Conservation (phyloP, 1,284 basidiomycete genomes). For the Microbotryum intermedium region DNA sequence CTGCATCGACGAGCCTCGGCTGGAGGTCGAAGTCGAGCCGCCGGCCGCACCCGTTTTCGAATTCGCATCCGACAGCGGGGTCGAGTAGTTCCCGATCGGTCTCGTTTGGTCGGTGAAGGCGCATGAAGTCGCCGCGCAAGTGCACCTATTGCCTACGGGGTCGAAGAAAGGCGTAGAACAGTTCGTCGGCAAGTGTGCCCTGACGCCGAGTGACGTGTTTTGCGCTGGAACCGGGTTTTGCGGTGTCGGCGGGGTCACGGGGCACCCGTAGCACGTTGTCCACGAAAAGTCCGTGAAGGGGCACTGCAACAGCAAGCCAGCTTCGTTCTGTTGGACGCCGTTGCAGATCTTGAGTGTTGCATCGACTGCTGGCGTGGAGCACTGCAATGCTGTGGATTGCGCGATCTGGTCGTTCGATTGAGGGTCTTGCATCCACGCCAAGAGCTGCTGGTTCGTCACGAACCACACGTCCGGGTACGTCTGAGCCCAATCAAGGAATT, state of each 20-base stretch:
- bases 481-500: constrained; percentile 69
- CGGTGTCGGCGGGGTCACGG: constrained; percentile 49
- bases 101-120: constrained; percentile 55
- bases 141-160: constrained; percentile 56
- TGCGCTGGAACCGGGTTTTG: constrained; percentile 59
- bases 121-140: constrained; percentile 52
- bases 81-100: constrained; percentile 48
- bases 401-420: constrained; percentile 50
- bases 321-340: constrained; percentile 57
- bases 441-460: constrained; percentile 48
- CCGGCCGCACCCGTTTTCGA: background rate
- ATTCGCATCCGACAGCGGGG: no score
- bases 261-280: constrained; percentile 61
- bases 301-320: constrained; percentile 52
- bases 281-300: constrained; percentile 64
- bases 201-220: constrained; percentile 42
- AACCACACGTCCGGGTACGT: constrained; percentile 52
- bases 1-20: no score
- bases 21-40: background rate
- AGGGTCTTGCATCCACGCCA: constrained; percentile 65
- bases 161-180: constrained; percentile 59
- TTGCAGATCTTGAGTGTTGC: constrained; percentile 56
- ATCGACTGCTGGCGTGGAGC: constrained; percentile 53
- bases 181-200: constrained; percentile 49
- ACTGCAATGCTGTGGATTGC: constrained; percentile 50